Base-by-base conservation (phyloP, 257 asterid species). In the Misopates orontium region DNA sequence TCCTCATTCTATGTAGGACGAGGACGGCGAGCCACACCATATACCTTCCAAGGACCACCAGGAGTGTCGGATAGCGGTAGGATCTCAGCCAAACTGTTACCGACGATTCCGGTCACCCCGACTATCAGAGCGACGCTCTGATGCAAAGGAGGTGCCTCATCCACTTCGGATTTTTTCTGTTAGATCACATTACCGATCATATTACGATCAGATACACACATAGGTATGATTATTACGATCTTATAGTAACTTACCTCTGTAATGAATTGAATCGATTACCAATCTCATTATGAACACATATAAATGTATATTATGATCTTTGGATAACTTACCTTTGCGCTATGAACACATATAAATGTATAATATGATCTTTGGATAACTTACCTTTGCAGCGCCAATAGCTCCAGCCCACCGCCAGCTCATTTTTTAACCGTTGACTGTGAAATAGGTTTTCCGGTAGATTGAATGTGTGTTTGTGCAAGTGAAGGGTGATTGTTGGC, bases 21-120 rank as follows among this genome's bases (percentile, higher is more conserved):
- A 21, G 95, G 82, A 54, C 97, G 96, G 75, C 96, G 95, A 1
- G 96, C 96, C 28, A 90, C 75, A 6, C 99, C 99, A 64, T 93
- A 90, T 16, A 93, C 97, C 85, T 90, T 93, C 96, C 97, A 93
- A 0, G 96, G 98, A 45, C 98, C 96, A 24, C 98, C 95, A 11
- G 98, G 97, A 10, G 98, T 93, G 78, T 89, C 96, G 62, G 97
- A 64, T 55, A 90, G 97, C 23, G 98, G 97, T 23, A 92, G 91
- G 73, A 92, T 92, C 94, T 89, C 96, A 51, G 97, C 89, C 55
- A 92, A 82, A 76, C 97, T 92, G 78, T 85, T 89, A 64, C 98
- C 97, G 0, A 93, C 97, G 74, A 93, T 85, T 40, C 96, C 97
- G 10, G 97, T 87, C 7, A 87, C 98, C n/a, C 97, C 98, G 20